Base-by-base conservation (phyloP, 2,329 filamentous ascomycete genomes). In the Camptophora hylomeconis region DNA sequence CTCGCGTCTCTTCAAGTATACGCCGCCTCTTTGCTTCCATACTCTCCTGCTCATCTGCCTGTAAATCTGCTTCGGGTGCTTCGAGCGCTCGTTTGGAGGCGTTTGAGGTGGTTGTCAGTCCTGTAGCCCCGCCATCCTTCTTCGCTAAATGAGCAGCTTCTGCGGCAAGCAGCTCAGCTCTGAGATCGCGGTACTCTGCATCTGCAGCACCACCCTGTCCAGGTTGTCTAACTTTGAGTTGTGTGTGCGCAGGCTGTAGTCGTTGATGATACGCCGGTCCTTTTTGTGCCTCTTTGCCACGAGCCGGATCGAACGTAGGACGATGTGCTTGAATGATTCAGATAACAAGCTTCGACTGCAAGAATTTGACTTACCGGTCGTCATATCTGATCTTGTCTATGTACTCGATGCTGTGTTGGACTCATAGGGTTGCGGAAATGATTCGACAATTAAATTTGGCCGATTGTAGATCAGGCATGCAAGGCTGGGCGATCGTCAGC, bases 181-280 rank as follows among this genome's bases (percentile, higher is more conserved):
- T 77, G 30, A 98, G 70, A 52, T 98, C 87, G 50, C 80, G 81
- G 30, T 67, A 60, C 42, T 67, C 57, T 26, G 60, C 51, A 41
- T 92, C 83, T 19, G 76, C 76, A 40, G 75, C 76, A 41, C 82
- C 81, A 45, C 89, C 89, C 61, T 98, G 89, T 24, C 84, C 86
- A n/a, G 79, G 68, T 61, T 89, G 72, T 37, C 76, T 74, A 42
- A 77, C 80, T 61, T 98, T 98, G 50, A 98, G 75, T 40, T 82
- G 76, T 8, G 82, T 95, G 56, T 98, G 80, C 17, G 89, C 89
- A 18, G 89, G 87, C 9, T 94, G 75, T 10, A 95, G 78, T 46
- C 89, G 80, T 58, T 95, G 87, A 53, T 98, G 89, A 63, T 94
- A 95, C 45, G 84, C 87, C 27, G 83, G 81, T 26, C 89, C 89